A percentile compares a stretch with the other conserved stretches of the same genome.
phyloP scores from a whole-genome alignment of 352 stramenopile genomes.

The Aphanomyces euteiches region DNA sequence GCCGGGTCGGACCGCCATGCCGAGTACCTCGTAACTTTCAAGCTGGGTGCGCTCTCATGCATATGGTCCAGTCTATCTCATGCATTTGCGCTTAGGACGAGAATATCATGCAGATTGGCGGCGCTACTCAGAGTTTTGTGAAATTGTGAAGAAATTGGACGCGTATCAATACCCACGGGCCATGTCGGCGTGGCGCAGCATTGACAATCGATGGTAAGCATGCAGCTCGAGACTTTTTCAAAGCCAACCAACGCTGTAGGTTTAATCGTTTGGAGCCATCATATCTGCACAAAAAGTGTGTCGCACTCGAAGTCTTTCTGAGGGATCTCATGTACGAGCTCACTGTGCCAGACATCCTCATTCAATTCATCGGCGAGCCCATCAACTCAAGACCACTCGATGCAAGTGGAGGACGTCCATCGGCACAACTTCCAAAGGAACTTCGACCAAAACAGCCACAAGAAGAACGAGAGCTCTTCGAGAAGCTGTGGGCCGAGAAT shows the following conservation, averaged over 20 bases:
- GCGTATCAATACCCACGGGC: conserved; percentile 53
- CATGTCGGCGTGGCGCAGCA: conserved; percentile 61
- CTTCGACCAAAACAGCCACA: conserved; percentile 89
- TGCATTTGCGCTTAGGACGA: conserved; percentile 40
- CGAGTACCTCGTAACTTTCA: conserved; percentile 85
- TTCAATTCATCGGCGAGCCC: conserved; percentile 79
- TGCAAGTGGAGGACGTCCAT: conserved; percentile 54
- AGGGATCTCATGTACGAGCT: conserved; percentile 88
- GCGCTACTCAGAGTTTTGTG: conserved; percentile 85
- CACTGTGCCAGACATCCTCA: conserved; percentile 59
- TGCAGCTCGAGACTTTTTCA: not conserved
- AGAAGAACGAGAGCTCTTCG: conserved; percentile 92
- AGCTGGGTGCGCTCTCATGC: conserved; percentile 37
- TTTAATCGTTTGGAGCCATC: conserved; percentile 84
- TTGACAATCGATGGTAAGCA: conserved; percentile 67
- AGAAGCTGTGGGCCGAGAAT: conserved; percentile 97
- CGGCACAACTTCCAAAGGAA: conserved; percentile 79
- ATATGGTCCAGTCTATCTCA: not conserved
- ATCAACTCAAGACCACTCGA: conserved; percentile 74
- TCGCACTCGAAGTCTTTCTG: conserved; percentile 85
- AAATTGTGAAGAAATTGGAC: conserved; percentile 75
- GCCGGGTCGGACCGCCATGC: conserved; percentile 74
- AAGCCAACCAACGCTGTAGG: not conserved
- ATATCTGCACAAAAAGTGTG: conserved; percentile 85
- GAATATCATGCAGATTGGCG: conserved; percentile 84